These are phyloP conservation scores for Rhizophagus sp. DNA, from an alignment of 192 early-diverging fungal genomes.

Conservation along the genomic window DNA sequence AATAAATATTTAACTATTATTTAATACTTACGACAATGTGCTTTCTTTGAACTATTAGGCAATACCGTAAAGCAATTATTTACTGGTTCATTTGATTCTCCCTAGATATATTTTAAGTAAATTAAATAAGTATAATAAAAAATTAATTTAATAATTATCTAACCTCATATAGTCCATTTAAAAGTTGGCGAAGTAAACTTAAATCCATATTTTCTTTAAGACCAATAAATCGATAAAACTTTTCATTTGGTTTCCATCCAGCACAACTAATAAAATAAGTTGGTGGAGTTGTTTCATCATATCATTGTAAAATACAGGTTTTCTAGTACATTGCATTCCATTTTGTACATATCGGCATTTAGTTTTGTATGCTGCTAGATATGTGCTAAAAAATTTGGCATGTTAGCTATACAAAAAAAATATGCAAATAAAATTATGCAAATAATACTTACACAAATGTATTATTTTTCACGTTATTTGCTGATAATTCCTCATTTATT, in stretches of 20 bases:
- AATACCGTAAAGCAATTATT: neutral
- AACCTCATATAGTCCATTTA: neutral
- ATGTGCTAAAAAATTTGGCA: too few species aligned
- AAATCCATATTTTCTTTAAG: neutral
- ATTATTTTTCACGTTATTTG: too few species aligned
- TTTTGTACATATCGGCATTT: too few species aligned
- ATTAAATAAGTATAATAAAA: neutral
- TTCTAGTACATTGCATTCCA: too few species aligned
- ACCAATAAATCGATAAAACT: neutral
- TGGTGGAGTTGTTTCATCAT: too few species aligned
- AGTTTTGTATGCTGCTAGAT: too few species aligned
- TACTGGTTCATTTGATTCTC: neutral
- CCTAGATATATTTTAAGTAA: neutral
- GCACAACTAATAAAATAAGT: neutral
- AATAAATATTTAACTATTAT: neutral
- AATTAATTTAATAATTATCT: neutral
- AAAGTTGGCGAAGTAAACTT: neutral
- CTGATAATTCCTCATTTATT: too few species aligned
- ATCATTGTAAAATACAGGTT: too few species aligned
- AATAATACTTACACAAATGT: too few species aligned
- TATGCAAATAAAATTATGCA: too few species aligned
- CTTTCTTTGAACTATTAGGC: neutral
- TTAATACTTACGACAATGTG: neutral
- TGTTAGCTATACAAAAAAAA: too few species aligned
- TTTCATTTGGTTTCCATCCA: neutral